A percentile compares a stretch with the other conserved stretches of the same genome.
Evolutionary conservation across 768 basidiomycete genomes (phyloP).

Genomic region (Phanerochaete sordida): DNA sequence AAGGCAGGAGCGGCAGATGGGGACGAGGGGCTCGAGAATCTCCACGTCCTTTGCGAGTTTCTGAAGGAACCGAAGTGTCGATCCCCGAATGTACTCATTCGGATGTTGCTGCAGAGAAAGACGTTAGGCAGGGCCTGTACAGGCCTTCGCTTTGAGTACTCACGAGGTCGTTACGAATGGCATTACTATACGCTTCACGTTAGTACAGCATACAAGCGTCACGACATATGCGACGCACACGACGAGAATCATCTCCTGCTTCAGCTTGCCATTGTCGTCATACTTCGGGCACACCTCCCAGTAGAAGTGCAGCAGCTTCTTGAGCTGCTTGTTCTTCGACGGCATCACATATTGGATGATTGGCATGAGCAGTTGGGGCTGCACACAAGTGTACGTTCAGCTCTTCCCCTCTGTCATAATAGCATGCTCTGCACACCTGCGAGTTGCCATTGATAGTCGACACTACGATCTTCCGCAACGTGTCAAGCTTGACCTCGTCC

Average conservation of each 20-base stretch:
- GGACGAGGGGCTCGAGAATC: constrained; percentile 92
- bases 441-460: constrained; percentile 93
- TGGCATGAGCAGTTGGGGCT: constrained; percentile 95
- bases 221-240: constrained; percentile 59
- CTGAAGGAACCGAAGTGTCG: constrained; percentile 94
- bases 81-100: constrained; percentile 98
- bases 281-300: constrained; percentile 99
- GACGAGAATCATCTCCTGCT: constrained; percentile 99
- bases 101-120: constrained; percentile 81
- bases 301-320: constrained; percentile 95
- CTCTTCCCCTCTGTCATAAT: not conserved
- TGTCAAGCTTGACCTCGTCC: constrained; percentile 95
- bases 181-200: constrained; percentile 56
- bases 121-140: not conserved
- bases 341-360: constrained; percentile 98
- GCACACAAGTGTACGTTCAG: constrained; percentile 3
- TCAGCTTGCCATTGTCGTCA: constrained; percentile 94
- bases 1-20: constrained; percentile 88
- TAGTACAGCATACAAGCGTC: not conserved
- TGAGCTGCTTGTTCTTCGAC: constrained; percentile 90
- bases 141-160: constrained; percentile 25
- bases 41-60: constrained; percentile 93
- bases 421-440: constrained; percentile 52
- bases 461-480: constrained; percentile 90
- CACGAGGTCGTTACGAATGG: constrained; percentile 95